Conservation (phyloP, 257 asterid species). For the Lithospermum erythrorhizon region DNA sequence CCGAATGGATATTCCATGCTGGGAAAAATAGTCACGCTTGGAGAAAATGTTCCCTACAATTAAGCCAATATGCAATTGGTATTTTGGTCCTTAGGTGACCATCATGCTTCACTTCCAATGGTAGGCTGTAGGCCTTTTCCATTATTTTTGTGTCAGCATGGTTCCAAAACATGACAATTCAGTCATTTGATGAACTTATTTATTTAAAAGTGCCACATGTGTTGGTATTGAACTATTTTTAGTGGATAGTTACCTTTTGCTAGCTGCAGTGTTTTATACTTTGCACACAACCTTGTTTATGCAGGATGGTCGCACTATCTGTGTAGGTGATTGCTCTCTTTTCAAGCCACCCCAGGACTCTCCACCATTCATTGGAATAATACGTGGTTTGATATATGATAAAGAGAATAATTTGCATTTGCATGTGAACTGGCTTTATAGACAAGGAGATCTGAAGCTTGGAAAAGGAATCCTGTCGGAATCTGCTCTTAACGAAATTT, state of each 20-base stretch:
- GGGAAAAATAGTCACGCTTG: no score
- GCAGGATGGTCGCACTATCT: slow-evolving; percentile 61
- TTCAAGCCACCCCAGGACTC: slow-evolving; percentile 57
- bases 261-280: not conserved
- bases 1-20: no score
- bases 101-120: no score
- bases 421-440: slow-evolving; percentile 74
- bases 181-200: no score
- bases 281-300: slow-evolving; percentile 3
- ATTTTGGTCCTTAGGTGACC: no score
- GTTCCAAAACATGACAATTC: no score
- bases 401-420: slow-evolving; percentile 28
- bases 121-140: no score
- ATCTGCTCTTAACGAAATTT: slow-evolving; percentile 71
- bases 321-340: slow-evolving; percentile 69
- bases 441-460: slow-evolving; percentile 60
- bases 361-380: slow-evolving; percentile 66
- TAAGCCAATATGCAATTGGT: no score
- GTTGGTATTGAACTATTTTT: not conserved
- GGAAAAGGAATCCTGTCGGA: slow-evolving; percentile 52
- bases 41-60: no score
- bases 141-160: no score
- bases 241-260: not conserved
- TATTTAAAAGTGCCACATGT: not conserved
- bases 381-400: slow-evolving; percentile 35